A percentile compares a stretch with the other conserved stretches of the same genome.
Evolutionary conservation across 192 early-diverging fungal species (phyloP).

Genomic region (Chytriomyces confervae): DNA sequence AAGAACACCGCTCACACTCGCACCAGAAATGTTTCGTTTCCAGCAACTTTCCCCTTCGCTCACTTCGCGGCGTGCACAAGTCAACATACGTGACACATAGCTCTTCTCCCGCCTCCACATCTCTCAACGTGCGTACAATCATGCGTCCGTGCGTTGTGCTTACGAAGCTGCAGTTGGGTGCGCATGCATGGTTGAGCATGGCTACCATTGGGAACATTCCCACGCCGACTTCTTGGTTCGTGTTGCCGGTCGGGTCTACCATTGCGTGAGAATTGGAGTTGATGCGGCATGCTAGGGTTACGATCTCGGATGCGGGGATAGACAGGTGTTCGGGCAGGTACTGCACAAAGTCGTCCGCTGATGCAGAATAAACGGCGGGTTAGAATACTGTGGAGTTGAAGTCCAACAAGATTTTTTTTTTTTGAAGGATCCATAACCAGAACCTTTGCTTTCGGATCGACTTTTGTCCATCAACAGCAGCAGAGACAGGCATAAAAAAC

Average conservation of each 20-base stretch:
- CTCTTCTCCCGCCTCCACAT: slow-evolving; percentile 62
- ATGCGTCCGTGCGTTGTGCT: slow-evolving; percentile 55
- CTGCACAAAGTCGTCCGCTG: slow-evolving; percentile 31
- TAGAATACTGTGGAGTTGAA: background rate
- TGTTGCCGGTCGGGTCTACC: slow-evolving; percentile 48
- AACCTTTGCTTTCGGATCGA: no score
- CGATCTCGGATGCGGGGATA: slow-evolving; percentile 43
- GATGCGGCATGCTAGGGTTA: slow-evolving; percentile 66
- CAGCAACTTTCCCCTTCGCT: slow-evolving; percentile 73
- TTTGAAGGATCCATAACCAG: no score
- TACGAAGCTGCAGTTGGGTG: slow-evolving; percentile 73
- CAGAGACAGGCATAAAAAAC: background rate
- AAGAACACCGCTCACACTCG: slow-evolving; percentile 69
- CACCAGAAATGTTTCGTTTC: slow-evolving; percentile 77
- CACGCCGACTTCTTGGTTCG: slow-evolving; percentile 52
- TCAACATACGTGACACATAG: slow-evolving; percentile 74
- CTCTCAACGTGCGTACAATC: slow-evolving; percentile 63
- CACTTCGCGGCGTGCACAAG: slow-evolving; percentile 70
- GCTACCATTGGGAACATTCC: slow-evolving; percentile 75
- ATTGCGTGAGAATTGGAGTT: slow-evolving; percentile 70
- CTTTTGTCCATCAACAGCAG: no score
- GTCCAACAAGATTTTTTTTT: no score
- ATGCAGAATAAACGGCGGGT: background rate
- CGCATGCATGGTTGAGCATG: slow-evolving; percentile 76
- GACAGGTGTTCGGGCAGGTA: slow-evolving; percentile 11